Conservation (phyloP, 2,329 filamentous ascomycete genomes). For the Ceratocystis papillata region DNA sequence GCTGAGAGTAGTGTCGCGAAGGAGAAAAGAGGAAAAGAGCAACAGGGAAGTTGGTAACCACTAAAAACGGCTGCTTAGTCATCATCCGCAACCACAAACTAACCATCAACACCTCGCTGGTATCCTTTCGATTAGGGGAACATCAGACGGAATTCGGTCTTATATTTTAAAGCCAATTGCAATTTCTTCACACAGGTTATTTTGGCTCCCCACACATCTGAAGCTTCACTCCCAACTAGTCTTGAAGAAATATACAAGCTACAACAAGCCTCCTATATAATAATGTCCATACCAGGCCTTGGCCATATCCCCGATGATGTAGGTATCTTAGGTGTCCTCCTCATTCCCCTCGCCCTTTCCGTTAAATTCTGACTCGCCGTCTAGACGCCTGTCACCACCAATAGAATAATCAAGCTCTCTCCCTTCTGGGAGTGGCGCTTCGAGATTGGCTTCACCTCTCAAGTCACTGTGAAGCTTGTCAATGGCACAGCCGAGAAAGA, state of each 20-base stretch:
- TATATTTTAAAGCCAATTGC: too few relatives aligned
- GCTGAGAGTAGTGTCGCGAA: slow-evolving; percentile 16
- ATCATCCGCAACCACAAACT: not conserved
- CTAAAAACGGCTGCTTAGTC: slow-evolving; percentile 12
- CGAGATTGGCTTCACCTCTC: slow-evolving; percentile 47
- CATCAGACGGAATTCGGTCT: not conserved
- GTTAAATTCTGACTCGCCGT: too few relatives aligned
- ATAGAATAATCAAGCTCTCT: slow-evolving; percentile 43
- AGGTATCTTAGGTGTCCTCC: slow-evolving; percentile 29
- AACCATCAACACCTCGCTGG: not conserved
- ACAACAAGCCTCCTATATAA: slow-evolving; percentile 16
- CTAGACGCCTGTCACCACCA: slow-evolving; percentile 28
- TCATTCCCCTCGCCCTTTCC: slow-evolving; percentile 11
- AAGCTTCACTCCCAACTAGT: not conserved
- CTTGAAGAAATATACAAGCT: not conserved
- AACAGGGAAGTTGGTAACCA: not conserved
- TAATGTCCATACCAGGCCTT: slow-evolving; percentile 64
- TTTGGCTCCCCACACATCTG: not conserved
- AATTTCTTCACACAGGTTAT: too few relatives aligned
- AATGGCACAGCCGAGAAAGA: slow-evolving; percentile 85
- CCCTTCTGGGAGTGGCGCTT: slow-evolving; percentile 70
- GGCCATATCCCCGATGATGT: slow-evolving; percentile 55
- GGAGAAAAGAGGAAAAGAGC: slow-evolving; percentile 1
- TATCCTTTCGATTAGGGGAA: not conserved
- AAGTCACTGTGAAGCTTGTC: slow-evolving; percentile 49